Evolutionary conservation across 1,139 yeast genomes (phyloP).

Genomic region (Candida sanyaensis): DNA sequence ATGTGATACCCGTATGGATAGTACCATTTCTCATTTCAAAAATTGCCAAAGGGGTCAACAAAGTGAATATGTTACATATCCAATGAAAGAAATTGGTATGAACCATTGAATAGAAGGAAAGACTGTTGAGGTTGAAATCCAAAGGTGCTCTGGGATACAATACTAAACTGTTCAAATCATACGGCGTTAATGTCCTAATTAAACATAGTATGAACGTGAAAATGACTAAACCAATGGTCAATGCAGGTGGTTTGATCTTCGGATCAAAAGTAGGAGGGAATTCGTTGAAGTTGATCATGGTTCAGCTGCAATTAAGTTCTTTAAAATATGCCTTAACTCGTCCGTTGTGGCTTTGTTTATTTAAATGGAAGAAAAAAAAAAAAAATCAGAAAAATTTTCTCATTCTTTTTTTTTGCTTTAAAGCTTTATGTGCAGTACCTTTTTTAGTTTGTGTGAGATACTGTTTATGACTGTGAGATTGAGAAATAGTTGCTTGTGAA

Average conservation of each 20-base stretch:
- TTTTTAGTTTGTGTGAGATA: too few relatives aligned
- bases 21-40: constrained; percentile 84
- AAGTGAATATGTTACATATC: constrained; percentile 58
- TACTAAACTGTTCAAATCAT: constrained; percentile 20
- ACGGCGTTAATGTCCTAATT: constrained; percentile 23
- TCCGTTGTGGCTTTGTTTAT: too few relatives aligned
- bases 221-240: constrained; percentile 62
- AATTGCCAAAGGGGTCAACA: constrained; percentile 61
- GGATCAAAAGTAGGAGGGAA: constrained; percentile 6
- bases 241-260: constrained; percentile 47
- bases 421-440: too few relatives aligned
- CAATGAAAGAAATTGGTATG: constrained; percentile 68
- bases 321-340: not conserved
- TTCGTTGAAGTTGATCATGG: constrained; percentile 4
- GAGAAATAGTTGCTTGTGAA: too few relatives aligned
- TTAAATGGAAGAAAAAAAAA: too few relatives aligned
- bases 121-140: constrained; percentile 56
- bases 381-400: too few relatives aligned
- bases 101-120: constrained; percentile 75
- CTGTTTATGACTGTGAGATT: too few relatives aligned
- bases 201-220: constrained; percentile 48
- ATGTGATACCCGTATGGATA: constrained; percentile 79
- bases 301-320: not conserved
- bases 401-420: too few relatives aligned
- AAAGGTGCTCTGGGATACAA: constrained; percentile 61